phyloP scores from a whole-genome alignment of 2,329 filamentous ascomycete species.

The Alternaria sp. region DNA sequence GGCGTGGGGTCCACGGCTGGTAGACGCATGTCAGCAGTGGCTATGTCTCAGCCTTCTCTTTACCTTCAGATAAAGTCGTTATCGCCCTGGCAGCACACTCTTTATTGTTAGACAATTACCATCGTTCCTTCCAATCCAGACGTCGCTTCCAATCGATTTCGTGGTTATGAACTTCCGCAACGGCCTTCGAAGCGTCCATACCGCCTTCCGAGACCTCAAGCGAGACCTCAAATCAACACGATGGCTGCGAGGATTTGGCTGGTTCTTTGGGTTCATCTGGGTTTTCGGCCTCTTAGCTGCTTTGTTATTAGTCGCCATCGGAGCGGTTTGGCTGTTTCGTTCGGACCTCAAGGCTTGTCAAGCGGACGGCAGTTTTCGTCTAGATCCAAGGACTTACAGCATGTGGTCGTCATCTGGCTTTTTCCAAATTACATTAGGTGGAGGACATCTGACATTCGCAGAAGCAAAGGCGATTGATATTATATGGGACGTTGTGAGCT shows the following conservation, averaged over 20 bases:
- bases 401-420: not conserved
- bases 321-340: not conserved
- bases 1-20: not conserved
- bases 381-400: not conserved
- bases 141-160: not conserved
- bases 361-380: not conserved
- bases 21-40: not conserved
- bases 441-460: not conserved
- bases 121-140: not conserved
- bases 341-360: not conserved
- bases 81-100: not conserved
- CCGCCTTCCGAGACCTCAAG: not conserved
- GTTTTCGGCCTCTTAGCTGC: accelerated
- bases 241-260: not conserved
- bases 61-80: not conserved
- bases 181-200: not conserved
- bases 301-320: not conserved
- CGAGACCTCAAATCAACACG: not conserved
- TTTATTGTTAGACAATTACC: not conserved
- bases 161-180: not conserved
- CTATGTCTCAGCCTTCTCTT: not conserved
- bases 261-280: not conserved
- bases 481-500: not conserved
- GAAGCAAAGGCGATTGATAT: not conserved
- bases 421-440: not conserved